Evolutionary conservation across 352 stramenopile species (phyloP).

Genomic region (Globisporangium cystogenes): DNA sequence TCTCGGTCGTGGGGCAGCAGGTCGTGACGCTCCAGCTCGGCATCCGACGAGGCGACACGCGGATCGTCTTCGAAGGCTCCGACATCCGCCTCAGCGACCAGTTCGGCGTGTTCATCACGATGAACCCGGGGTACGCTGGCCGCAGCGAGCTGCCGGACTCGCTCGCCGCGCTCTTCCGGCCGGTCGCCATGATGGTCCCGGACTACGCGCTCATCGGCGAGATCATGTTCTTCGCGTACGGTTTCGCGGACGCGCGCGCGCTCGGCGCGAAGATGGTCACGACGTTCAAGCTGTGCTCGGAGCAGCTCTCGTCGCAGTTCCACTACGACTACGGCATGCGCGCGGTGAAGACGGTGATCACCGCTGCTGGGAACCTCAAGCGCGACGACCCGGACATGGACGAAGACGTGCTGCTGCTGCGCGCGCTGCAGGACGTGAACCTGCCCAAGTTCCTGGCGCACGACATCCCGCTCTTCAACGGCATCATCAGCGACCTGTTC

Average conservation of each 20-base stretch:
- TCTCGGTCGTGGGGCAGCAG: constrained; percentile 87
- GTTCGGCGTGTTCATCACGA: constrained; percentile 89
- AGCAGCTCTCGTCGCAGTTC: constrained; percentile 86
- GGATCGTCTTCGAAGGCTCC: constrained; percentile 93
- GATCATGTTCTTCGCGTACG: constrained; percentile 91
- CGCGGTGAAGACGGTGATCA: constrained; percentile 88
- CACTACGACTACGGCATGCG: constrained; percentile 92
- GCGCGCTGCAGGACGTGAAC: constrained; percentile 95
- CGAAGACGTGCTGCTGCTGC: constrained; percentile 91
- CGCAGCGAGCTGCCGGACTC: constrained; percentile 86
- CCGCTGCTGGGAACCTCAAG: constrained; percentile 87
- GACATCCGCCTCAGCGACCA: constrained; percentile 93
- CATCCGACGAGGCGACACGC: constrained; percentile 71
- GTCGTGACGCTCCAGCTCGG: constrained; percentile 90
- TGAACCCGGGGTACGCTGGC: constrained; percentile 88
- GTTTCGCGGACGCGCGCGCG: constrained; percentile 50
- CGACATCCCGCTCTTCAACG: constrained; percentile 94
- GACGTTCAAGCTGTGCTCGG: constrained; percentile 87
- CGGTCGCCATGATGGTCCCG: constrained; percentile 90
- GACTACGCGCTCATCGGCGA: constrained; percentile 88
- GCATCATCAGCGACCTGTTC: constrained; percentile 95
- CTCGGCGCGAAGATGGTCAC: constrained; percentile 84
- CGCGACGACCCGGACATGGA: constrained; percentile 89
- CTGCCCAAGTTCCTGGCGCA: constrained; percentile 94
- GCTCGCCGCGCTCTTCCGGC: constrained; percentile 79